phyloP scores from a whole-genome alignment of 352 stramenopile species.

The Pythium vanterpoolii region DNA sequence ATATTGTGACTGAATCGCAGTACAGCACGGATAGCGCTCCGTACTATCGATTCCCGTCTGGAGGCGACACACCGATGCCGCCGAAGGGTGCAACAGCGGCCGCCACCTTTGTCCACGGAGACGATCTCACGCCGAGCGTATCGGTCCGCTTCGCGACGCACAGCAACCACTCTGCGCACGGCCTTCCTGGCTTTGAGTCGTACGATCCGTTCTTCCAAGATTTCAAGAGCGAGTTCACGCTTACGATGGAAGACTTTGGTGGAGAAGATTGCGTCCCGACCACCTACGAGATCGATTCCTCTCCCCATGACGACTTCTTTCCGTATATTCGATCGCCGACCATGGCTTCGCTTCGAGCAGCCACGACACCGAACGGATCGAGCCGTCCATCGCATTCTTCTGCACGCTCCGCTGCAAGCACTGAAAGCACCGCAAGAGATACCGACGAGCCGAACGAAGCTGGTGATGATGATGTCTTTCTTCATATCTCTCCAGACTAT shows the following conservation, averaged over 20 bases:
- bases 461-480: slow-evolving; percentile 73
- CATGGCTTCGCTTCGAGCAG: slow-evolving; percentile 24
- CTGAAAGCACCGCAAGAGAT: slow-evolving; percentile 21
- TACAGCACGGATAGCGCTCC: neutral
- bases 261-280: slow-evolving; percentile 18
- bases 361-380: slow-evolving; percentile 1
- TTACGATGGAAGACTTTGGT: slow-evolving; percentile 45
- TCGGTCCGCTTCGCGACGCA: slow-evolving; percentile 25
- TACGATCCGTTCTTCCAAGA: slow-evolving; percentile 45
- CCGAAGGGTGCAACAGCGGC: neutral
- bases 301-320: slow-evolving; percentile 23
- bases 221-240: slow-evolving; percentile 37
- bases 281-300: slow-evolving; percentile 16
- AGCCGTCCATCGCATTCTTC: slow-evolving; percentile 35
- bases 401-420: slow-evolving; percentile 44
- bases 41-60: slow-evolving; percentile 17
- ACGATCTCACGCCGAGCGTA: slow-evolving; percentile 25
- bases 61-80: slow-evolving; percentile 5
- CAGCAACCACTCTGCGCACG: neutral
- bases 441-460: slow-evolving; percentile 15
- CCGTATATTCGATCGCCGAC: slow-evolving; percentile 25
- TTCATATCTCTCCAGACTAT: slow-evolving; percentile 83
- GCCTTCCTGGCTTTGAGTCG: slow-evolving; percentile 29
- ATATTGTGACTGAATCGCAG: slow-evolving; percentile 11
- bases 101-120: slow-evolving; percentile 4